Evolutionary conservation across 805 yeast species (phyloP).

Genomic region (Sungouiella blattae): DNA sequence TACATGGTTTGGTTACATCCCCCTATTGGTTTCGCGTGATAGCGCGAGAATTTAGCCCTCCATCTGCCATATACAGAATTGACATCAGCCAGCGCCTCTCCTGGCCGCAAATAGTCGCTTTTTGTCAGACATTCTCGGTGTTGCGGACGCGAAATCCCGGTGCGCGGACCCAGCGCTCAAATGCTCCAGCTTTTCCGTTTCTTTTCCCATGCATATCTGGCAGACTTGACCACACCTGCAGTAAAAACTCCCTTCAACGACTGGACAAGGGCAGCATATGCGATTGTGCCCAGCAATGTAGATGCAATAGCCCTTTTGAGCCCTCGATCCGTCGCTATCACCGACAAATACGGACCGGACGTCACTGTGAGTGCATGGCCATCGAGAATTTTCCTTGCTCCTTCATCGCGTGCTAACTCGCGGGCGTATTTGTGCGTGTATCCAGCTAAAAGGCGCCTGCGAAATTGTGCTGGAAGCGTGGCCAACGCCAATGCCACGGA

Average conservation of each 20-base stretch:
- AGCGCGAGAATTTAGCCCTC: too few species aligned
- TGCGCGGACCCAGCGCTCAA: too few species aligned
- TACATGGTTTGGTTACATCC: too few species aligned
- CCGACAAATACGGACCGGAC: conserved; percentile 27
- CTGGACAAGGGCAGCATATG: conserved; percentile 67
- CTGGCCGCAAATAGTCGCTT: too few species aligned
- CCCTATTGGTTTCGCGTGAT: too few species aligned
- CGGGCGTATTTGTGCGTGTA: conserved; percentile 8
- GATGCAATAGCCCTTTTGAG: conserved; percentile 30
- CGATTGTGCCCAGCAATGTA: conserved; percentile 46
- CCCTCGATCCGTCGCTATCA: conserved; percentile 41
- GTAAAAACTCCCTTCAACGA: conserved; percentile 80
- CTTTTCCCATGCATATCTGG: conserved; percentile 76
- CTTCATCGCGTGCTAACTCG: not conserved
- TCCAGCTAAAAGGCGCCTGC: conserved; percentile 4
- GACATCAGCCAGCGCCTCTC: too few species aligned
- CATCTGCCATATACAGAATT: too few species aligned
- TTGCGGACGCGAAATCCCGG: too few species aligned
- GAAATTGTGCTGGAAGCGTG: conserved; percentile 11
- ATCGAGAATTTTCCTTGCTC: not conserved
- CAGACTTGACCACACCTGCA: conserved; percentile 74
- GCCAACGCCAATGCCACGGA: conserved; percentile 5
- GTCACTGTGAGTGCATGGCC: not conserved
- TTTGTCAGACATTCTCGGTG: too few species aligned
- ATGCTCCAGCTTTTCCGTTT: conserved; percentile 22